These are phyloP conservation scores for Phylloporus gajari DNA, from an alignment of 1,284 basidiomycete species.

Conservation along the genomic window DNA sequence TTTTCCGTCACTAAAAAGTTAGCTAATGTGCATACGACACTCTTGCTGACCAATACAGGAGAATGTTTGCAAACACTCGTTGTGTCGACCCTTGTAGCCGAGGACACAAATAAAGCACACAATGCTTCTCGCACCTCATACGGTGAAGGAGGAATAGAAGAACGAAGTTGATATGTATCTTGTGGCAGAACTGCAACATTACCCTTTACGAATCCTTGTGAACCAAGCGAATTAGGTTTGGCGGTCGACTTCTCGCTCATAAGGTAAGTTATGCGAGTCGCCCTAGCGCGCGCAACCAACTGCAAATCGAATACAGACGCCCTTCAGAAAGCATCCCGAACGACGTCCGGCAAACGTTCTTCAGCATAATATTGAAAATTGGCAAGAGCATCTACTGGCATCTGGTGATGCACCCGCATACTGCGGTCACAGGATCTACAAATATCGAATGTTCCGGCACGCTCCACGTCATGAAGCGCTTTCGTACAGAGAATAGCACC, in stretches of 20 bases:
- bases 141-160: background rate
- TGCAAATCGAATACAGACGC: background rate
- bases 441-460: no score
- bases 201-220: background rate
- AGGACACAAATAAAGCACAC: background rate
- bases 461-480: no score
- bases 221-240: background rate
- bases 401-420: background rate
- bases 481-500: no score
- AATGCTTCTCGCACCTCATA: background rate
- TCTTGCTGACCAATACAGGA: background rate
- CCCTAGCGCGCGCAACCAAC: background rate
- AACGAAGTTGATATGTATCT: background rate
- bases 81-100: background rate
- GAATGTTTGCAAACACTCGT: background rate
- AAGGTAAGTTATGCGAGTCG: background rate
- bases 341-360: background rate
- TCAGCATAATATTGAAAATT: background rate
- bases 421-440: no score
- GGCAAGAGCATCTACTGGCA: background rate
- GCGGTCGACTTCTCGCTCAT: background rate
- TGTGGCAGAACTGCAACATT: background rate
- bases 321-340: background rate
- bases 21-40: background rate
- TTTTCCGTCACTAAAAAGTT: background rate